Conservation (phyloP, 1,284 basidiomycete genomes). For the Wolfiporia cocos region DNA sequence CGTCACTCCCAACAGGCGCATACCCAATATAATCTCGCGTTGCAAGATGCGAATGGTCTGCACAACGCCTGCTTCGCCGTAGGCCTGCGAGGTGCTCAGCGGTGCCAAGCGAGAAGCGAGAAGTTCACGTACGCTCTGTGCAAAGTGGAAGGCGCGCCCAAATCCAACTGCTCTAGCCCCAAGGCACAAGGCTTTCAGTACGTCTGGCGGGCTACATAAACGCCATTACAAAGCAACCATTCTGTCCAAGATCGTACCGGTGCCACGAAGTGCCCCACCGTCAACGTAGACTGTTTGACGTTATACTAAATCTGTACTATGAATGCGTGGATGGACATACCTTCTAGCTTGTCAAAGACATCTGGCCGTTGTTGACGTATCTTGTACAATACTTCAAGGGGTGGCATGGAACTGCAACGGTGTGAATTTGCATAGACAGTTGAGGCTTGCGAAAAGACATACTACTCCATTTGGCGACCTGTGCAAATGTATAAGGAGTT, state of each 20-base stretch:
- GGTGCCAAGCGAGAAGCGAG: no score
- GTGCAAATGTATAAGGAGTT: slow-evolving; percentile 4
- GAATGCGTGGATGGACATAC: slow-evolving; percentile 23
- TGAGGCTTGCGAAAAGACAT: slow-evolving; percentile 17
- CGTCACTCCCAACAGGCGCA: slow-evolving; percentile 77
- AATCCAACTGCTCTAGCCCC: slow-evolving; percentile 89
- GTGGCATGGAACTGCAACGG: slow-evolving; percentile 50
- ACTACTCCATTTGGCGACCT: slow-evolving; percentile 84
- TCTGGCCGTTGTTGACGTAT: slow-evolving; percentile 70
- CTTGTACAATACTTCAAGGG: slow-evolving; percentile 72
- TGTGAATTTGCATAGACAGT: neutral
- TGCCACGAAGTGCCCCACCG: slow-evolving; percentile 82
- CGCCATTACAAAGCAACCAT: neutral
- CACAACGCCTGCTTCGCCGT: slow-evolving; percentile 77
- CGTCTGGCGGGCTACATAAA: slow-evolving; percentile 38
- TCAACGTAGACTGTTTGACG: slow-evolving; percentile 72
- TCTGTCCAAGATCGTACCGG: slow-evolving; percentile 40
- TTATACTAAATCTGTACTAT: neutral
- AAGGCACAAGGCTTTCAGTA: slow-evolving; percentile 87
- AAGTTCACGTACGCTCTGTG: slow-evolving; percentile 77
- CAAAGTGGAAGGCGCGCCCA: slow-evolving; percentile 85
- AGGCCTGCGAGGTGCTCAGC: slow-evolving; percentile 45
- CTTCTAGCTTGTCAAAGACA: slow-evolving; percentile 69
- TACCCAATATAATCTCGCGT: slow-evolving; percentile 76
- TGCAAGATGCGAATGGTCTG: slow-evolving; percentile 71